phyloP scores from a whole-genome alignment of 169 alveolate species.

The Cryptosporidium felis region DNA sequence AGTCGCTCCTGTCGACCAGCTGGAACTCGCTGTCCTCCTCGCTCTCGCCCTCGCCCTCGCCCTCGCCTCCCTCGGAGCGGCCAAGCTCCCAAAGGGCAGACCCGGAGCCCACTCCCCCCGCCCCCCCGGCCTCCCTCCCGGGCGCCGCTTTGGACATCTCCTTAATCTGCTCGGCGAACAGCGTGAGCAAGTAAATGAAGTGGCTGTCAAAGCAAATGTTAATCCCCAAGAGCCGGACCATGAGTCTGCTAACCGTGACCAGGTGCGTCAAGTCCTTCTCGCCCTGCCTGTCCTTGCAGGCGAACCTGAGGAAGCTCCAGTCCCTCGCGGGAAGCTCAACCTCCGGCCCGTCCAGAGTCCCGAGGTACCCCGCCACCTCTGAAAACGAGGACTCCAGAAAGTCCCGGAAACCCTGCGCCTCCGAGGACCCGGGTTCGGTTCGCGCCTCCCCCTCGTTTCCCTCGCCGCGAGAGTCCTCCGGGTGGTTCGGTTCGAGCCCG shows the following conservation, averaged over 20 bases:
- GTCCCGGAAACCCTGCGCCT: not conserved
- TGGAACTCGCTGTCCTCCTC: slow-evolving; percentile 22
- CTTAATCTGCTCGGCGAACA: slow-evolving; percentile 47
- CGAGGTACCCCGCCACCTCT: slow-evolving; percentile 20
- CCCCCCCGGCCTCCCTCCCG: not conserved
- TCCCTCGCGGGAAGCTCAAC: not conserved
- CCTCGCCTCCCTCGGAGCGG: not conserved
- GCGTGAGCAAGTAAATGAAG: slow-evolving; percentile 42
- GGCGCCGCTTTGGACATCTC: not conserved
- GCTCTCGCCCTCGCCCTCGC: not conserved
- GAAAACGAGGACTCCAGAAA: slow-evolving; percentile 17
- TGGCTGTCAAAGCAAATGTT: slow-evolving; percentile 66
- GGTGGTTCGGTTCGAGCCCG: not conserved
- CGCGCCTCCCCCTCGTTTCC: not conserved
- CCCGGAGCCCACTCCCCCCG: not conserved
- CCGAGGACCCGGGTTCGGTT: not conserved
- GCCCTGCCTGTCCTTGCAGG: not conserved
- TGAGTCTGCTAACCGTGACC: not conserved
- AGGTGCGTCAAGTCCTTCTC: not conserved
- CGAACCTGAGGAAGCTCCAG: not conserved
- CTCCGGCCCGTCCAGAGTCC: not conserved
- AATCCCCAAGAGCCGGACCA: slow-evolving; percentile 36
- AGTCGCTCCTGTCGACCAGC: slow-evolving; percentile 8
- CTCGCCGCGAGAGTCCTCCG: not conserved
- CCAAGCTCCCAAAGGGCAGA: not conserved